These are phyloP conservation scores for Leccinum boreale DNA, from an alignment of 768 basidiomycete species.

Conservation along the genomic window DNA sequence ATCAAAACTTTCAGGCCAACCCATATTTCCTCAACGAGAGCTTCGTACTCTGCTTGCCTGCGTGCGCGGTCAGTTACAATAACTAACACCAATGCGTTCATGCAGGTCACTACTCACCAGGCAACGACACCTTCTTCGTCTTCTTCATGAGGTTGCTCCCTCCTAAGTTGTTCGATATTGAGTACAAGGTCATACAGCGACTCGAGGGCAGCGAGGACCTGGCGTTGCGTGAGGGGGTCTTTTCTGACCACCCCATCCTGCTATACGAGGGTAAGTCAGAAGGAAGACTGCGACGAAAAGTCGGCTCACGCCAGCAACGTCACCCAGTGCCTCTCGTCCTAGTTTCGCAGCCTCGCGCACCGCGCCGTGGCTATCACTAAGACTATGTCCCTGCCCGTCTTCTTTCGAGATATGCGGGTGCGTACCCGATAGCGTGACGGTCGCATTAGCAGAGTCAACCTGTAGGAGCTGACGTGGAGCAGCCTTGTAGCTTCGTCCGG, in stretches of 20 bases:
- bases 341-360: conserved; percentile 74
- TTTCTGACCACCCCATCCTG: conserved; percentile 58
- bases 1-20: conserved; percentile 79
- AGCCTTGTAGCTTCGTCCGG: conserved; percentile 89
- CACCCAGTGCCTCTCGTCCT: conserved; percentile 68
- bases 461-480: conserved; percentile 96
- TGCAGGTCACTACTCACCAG: conserved; percentile 41
- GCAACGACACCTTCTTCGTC: conserved; percentile 41
- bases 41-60: conserved; percentile 59
- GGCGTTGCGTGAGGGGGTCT: conserved; percentile 75
- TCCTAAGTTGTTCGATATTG: conserved; percentile 78
- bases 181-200: conserved; percentile 81
- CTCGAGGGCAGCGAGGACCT: conserved; percentile 79
- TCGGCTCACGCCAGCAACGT: conserved; percentile 47
- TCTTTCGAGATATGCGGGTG: conserved; percentile 54
- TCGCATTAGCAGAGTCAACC: conserved; percentile 56
- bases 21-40: conserved; percentile 73
- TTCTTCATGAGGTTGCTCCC: conserved; percentile 64
- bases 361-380: conserved; percentile 47
- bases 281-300: background rate
- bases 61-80: conserved; percentile 2
- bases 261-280: conserved; percentile 31
- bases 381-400: conserved; percentile 31
- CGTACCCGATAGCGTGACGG: conserved; percentile 37
- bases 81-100: background rate